Evolutionary conservation across 2,329 filamentous ascomycete species (phyloP), one percentile per base, ranked within the genome.

Genomic region (Trichoderma harzianum): DNA sequence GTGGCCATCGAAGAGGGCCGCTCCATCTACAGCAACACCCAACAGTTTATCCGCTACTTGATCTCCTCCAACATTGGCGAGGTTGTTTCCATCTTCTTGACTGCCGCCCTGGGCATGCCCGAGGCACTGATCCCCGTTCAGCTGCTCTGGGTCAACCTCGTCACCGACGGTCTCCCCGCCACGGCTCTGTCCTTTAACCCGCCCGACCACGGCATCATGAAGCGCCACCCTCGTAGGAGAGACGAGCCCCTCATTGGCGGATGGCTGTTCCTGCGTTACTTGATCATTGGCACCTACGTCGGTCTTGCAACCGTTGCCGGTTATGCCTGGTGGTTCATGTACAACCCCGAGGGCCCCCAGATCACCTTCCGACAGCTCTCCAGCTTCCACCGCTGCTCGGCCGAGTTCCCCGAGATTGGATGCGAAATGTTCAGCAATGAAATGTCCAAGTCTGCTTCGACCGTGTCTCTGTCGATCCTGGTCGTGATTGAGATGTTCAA

Each of bases 251-350:
- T 99, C 65, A 95, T 99, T 68, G 91, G 93, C 58, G 94, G 95
- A 72, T 99, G 96, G 96, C 85, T 99, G 51, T 98, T 99, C 86
- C 94, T 98, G 88, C 91, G 96, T 68, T 99, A 99, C 83, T 90
- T 99, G 86, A 91, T 98, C 64, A 96, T 99, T 77, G 96, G 96
- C 73, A 94, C 90, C 10, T 99, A 99, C 75, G 96, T 99, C 72
- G 96, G 96, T 79, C 86, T 94, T 53, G 96, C 96, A 69, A 99
- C 96, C 4, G 97, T 99, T 24, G 94, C 92, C 78, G 96, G 97
- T 60, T 99, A 99, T 80, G 95, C 94, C n/a, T 99, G 96, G 96
- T 99, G 94, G 93, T 99, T 98, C 86, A 95, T 99, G 92, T 97
- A 92, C 86, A 95, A 98, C 84, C 84, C 90, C 10, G 90, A 91